Evolutionary conservation across 2,329 filamentous ascomycete species (phyloP).

Genomic region (Didymellaceae sp.): DNA sequence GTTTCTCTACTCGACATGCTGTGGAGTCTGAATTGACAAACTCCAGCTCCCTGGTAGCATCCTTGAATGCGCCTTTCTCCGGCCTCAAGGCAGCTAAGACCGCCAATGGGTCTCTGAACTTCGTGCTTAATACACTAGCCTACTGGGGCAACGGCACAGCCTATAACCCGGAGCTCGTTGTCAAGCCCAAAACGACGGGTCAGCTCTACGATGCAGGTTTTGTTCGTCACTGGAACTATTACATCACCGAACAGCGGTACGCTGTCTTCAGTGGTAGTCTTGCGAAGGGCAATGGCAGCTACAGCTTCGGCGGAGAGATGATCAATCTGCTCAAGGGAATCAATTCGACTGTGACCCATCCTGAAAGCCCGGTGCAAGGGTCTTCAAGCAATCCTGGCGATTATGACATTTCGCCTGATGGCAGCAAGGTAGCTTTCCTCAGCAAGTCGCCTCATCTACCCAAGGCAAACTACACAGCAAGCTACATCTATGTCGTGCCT

Average conservation of each 20-base stretch:
- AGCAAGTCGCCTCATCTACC: conserved; percentile 76
- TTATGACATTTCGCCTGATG: conserved; percentile 73
- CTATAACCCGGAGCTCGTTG: conserved; percentile 68
- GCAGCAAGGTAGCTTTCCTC: conserved; percentile 71
- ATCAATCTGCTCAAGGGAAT: conserved; percentile 68
- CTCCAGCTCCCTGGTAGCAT: conserved; percentile 40
- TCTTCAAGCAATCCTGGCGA: conserved; percentile 79
- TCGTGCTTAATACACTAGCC: conserved; percentile 64
- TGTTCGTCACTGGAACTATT: conserved; percentile 82
- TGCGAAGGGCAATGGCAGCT: conserved; percentile 40
- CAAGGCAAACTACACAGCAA: conserved; percentile 78
- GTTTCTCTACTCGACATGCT: not conserved
- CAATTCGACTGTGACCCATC: conserved; percentile 55
- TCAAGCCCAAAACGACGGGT: conserved; percentile 66
- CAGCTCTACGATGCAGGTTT: conserved; percentile 77
- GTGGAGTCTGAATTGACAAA: not conserved
- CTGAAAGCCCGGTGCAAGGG: conserved; percentile 70
- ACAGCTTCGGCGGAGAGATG: conserved; percentile 36
- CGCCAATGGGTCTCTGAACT: conserved; percentile 50
- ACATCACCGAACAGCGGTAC: conserved; percentile 70
- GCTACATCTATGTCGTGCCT: conserved; percentile 78
- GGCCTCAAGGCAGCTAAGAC: conserved; percentile 57
- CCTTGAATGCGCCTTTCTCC: conserved; percentile 55
- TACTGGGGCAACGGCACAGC: conserved; percentile 70
- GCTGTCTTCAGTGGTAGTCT: conserved; percentile 76